These are phyloP conservation scores for Phialophora tarda DNA, from an alignment of 2,329 filamentous ascomycete species.

Conservation along the genomic window DNA sequence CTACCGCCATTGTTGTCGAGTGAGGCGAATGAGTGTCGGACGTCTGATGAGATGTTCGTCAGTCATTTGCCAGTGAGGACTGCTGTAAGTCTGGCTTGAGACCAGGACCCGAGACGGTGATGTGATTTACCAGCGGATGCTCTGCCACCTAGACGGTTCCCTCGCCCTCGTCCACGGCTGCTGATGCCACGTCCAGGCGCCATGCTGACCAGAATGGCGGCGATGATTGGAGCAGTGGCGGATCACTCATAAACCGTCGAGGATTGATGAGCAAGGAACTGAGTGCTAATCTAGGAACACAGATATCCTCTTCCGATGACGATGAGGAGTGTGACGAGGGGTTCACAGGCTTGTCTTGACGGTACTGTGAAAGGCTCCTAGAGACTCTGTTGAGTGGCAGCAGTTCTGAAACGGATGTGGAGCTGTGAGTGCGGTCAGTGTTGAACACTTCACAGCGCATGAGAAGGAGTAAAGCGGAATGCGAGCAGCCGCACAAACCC, in stretches of 20 bases:
- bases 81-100: not conserved
- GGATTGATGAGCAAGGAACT: not conserved
- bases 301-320: not conserved
- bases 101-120: not conserved
- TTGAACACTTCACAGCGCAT: not conserved
- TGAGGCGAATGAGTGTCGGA: conserved; percentile 2
- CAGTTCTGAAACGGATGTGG: not conserved
- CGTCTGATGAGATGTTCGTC: conserved; percentile 1
- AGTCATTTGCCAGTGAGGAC: not conserved
- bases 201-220: not conserved
- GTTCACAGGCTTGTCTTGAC: not conserved
- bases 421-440: not conserved
- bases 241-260: not conserved
- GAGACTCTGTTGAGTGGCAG: not conserved
- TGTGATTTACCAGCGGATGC: conserved; percentile 1
- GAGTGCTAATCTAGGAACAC: not conserved
- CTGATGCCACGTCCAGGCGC: not conserved
- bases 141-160: not conserved
- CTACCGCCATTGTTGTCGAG: conserved; percentile 8
- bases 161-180: conserved; percentile 8
- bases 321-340: not conserved
- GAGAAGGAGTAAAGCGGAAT: not conserved
- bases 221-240: not conserved
- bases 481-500: not conserved
- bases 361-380: not conserved